Conservation (phyloP, 768 basidiomycete species). For the Lepiota venenata region DNA sequence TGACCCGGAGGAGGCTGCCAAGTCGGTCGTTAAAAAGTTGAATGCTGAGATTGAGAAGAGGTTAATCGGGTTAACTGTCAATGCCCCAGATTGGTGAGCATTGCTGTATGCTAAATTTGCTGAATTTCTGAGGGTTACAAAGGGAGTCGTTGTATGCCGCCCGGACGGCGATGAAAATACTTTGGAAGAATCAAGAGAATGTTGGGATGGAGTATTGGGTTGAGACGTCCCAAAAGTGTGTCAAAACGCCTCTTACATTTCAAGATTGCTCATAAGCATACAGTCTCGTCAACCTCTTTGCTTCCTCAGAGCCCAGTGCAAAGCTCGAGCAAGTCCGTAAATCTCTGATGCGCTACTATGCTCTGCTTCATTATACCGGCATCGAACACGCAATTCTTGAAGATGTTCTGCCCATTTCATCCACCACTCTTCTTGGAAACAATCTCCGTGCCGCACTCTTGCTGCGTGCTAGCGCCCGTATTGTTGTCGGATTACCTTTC, state of each 20-base stretch:
- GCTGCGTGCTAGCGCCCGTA: constrained; percentile 20
- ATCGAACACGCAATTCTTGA: constrained; percentile 48
- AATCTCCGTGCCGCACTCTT: constrained; percentile 22
- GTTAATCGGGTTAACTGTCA: constrained; percentile 53
- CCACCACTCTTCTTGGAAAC: not conserved
- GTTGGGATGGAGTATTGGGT: constrained; percentile 50
- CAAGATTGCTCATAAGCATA: not conserved
- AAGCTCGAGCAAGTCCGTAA: constrained; percentile 28
- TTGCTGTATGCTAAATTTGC: not conserved
- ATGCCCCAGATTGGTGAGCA: constrained; percentile 64
- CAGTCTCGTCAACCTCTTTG: constrained; percentile 15
- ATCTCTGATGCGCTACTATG: constrained; percentile 51
- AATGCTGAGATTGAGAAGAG: constrained; percentile 47
- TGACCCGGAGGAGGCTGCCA: constrained; percentile 33
- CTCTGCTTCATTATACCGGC: constrained; percentile 47
- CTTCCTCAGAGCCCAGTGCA: constrained; percentile 2
- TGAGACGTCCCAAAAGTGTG: constrained; percentile 54
- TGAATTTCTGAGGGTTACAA: constrained; percentile 7
- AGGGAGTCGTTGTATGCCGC: constrained; percentile 65
- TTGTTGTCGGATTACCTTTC: constrained; percentile 39
- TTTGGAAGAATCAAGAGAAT: constrained; percentile 47
- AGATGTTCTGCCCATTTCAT: constrained; percentile 17
- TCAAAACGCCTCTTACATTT: not conserved
- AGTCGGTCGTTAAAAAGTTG: constrained; percentile 53
- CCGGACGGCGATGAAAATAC: constrained; percentile 51